Base-by-base conservation (phyloP, 768 basidiomycete species). In the Leucosporidium scottii region DNA sequence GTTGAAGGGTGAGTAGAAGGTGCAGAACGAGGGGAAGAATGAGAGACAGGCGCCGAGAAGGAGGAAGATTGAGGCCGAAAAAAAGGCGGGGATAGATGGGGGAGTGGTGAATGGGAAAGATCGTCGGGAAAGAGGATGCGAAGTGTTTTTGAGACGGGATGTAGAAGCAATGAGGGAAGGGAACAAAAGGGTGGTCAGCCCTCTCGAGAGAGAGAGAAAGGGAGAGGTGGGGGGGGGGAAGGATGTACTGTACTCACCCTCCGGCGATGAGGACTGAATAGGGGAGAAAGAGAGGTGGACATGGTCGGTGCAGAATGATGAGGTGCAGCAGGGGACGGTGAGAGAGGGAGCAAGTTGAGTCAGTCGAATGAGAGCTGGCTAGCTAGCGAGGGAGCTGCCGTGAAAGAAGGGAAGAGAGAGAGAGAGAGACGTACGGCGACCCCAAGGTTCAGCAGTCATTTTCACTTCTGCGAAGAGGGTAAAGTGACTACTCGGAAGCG, bases 191-290 rank as follows among this genome's bases (percentile, higher is more conserved):
- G 8, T 34, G 34, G 39, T 44, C 50, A 51, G 50, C 49, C 49
- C 20, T 20, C 18, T 20, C 27, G 54, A 28, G 30, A 2, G 54
- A 55, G 36, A 27, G 51, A 12, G 28, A 55, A 34, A 34, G 48
- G 25, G 28, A 54, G 25, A 15, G 12, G 66, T 39, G 1, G 17
- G 27, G 12, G 62, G 17, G 5, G n/a, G 2, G 51, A 25, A 4
- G n/a, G 13, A 28, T 36, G n/a, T 31, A 53, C 62, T 55, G 31
- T 31, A 53, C 62, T 55, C 25, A 71, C 70, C 70, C 70, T 25
- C 70, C 70, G 8, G 70, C 70, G 28, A 71, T 62, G 2, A 71
- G 49, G 25, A 71, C 66, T 71, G 60, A 0, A 0, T 20, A 48
- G 7, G 30, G 4, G 36, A 5, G 17, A 36, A n/a, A n/a, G n/a